A percentile compares a stretch with the other conserved stretches of the same genome.
These are phyloP conservation scores for Micractinium conductrix DNA, from an alignment of 139 green algal genomes.

Conservation along the genomic window DNA sequence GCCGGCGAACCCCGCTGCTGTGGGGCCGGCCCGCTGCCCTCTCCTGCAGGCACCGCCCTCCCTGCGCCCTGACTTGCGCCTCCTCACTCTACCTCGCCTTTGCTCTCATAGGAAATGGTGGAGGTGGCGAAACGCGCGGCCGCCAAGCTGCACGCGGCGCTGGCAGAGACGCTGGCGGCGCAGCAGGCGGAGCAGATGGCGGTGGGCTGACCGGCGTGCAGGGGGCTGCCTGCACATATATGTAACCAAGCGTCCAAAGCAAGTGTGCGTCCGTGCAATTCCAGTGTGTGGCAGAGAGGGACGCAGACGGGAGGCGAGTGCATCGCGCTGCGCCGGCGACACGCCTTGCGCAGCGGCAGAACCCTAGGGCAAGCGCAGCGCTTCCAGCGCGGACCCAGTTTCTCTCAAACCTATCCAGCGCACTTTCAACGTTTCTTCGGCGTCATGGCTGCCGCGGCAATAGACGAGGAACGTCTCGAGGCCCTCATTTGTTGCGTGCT, in stretches of 20 bases:
- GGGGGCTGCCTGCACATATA: no score
- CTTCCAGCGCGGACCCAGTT: background rate
- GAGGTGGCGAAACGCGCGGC: constrained; percentile 31
- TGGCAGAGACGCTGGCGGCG: constrained; percentile 16
- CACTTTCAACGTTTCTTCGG: background rate
- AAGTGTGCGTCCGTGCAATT: no score
- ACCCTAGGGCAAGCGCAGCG: background rate
- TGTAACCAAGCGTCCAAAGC: background rate
- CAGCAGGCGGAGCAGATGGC: constrained; percentile 29
- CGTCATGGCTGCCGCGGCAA: background rate
- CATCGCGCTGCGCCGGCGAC: background rate
- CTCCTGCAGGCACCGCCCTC: no score
- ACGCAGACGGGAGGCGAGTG: no score
- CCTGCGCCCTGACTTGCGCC: no score
- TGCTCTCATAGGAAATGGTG: constrained; percentile 46
- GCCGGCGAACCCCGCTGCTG: no score
- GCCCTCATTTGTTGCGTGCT: background rate
- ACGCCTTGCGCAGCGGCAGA: background rate
- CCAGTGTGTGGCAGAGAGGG: background rate
- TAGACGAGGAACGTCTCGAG: background rate
- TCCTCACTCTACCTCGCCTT: background rate
- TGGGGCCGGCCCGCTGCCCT: background rate
- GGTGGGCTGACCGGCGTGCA: background rate
- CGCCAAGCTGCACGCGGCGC: constrained; percentile 24
- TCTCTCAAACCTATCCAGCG: no score